Evolutionary conservation across 2,329 filamentous ascomycete species (phyloP).

Genomic region (Phaeomoniella chlamydospora): DNA sequence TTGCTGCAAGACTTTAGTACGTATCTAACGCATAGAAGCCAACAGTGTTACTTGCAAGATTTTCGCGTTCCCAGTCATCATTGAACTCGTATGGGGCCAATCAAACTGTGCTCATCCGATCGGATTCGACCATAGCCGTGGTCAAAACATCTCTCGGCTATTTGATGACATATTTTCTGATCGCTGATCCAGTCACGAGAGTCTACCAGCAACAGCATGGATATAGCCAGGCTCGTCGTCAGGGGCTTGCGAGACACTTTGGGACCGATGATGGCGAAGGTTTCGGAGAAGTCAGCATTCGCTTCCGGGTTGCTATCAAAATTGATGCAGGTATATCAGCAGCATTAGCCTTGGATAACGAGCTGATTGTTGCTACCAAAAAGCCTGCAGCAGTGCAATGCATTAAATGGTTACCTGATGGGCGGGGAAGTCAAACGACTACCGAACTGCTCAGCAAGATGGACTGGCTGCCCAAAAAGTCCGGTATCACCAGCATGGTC

Average conservation of each 20-base stretch:
- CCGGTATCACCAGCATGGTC: slow-evolving; percentile 67
- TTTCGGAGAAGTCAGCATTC: slow-evolving; percentile 73
- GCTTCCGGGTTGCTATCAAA: slow-evolving; percentile 95
- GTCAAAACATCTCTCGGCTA: slow-evolving; percentile 76
- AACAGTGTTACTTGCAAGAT: slow-evolving; percentile 71
- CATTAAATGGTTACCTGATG: slow-evolving; percentile 85
- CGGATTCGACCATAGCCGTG: slow-evolving; percentile 83
- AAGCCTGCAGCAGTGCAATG: slow-evolving; percentile 94
- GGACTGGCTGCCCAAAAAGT: slow-evolving; percentile 69
- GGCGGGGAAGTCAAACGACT: slow-evolving; percentile 66
- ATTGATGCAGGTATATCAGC: slow-evolving; percentile 89
- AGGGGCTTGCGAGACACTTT: slow-evolving; percentile 33
- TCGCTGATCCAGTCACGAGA: slow-evolving; percentile 64
- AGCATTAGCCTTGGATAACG: slow-evolving; percentile 78
- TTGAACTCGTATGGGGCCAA: slow-evolving; percentile 75
- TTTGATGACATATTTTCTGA: slow-evolving; percentile 86
- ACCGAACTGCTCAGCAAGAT: slow-evolving; percentile 84
- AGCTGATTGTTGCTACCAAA: slow-evolving; percentile 77
- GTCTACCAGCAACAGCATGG: slow-evolving; percentile 75
- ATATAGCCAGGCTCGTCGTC: slow-evolving; percentile 29
- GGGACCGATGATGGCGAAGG: slow-evolving; percentile 71
- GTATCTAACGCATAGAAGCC: slow-evolving; percentile 50
- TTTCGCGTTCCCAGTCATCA: slow-evolving; percentile 69
- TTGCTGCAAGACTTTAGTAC: no score
- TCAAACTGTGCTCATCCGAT: slow-evolving; percentile 68